Conservation (phyloP, 176 grass and related monocot genomes). For the Aegilops bicornis region DNA sequence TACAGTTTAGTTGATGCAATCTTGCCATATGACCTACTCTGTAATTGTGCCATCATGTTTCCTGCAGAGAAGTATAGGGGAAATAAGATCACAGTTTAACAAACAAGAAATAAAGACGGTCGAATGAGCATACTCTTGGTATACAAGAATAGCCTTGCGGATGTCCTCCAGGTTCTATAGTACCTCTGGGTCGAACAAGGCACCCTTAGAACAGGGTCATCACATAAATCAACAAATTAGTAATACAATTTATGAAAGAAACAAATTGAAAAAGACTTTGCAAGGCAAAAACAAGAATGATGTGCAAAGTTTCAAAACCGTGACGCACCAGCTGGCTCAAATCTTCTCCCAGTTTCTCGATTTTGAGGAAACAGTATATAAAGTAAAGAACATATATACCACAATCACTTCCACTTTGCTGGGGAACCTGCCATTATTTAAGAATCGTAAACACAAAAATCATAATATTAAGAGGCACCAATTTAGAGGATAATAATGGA, state of each 20-base stretch:
- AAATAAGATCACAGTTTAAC: background rate
- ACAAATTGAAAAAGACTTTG: background rate
- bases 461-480: constrained; percentile 2
- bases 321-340: constrained; percentile 43
- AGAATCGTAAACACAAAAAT: background rate
- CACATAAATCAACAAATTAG: constrained; percentile 13
- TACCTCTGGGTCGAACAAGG: constrained; percentile 61
- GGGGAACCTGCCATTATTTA: constrained; percentile 67
- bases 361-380: constrained; percentile 65
- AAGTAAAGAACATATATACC: constrained; percentile 93
- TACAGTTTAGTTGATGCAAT: background rate
- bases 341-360: constrained; percentile 10
- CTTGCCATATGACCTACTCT: constrained; percentile 12
- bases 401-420: constrained; percentile 82
- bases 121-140: constrained; percentile 44
- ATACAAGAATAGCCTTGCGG: constrained; percentile 50
- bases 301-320: constrained; percentile 14
- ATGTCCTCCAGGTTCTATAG: constrained; percentile 48
- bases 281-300: constrained; percentile 1
- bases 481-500: constrained; percentile 10
- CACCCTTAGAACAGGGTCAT: constrained; percentile 49
- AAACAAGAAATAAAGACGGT: background rate
- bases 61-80: background rate
- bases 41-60: background rate
- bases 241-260: background rate